Conservation (phyloP, 192 early-diverging fungal species). For the Piromyces finnis region DNA sequence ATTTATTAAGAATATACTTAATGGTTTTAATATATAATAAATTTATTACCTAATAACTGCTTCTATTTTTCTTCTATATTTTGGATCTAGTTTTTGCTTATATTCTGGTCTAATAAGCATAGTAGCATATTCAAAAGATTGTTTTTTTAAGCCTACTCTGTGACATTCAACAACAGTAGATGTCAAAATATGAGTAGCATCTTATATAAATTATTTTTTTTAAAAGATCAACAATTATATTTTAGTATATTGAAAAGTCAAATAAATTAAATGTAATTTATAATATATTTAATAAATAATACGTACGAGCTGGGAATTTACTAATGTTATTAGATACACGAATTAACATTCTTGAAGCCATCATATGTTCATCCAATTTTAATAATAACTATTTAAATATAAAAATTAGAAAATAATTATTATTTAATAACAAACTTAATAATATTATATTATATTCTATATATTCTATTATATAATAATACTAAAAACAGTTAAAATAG, state of each 20-base stretch:
- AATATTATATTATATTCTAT: too few species aligned
- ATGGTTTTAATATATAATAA: too few species aligned
- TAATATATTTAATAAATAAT: too few species aligned
- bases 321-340: conserved; percentile 29
- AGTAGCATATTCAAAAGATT: conserved; percentile 28
- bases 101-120: conserved; percentile 42
- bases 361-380: conserved; percentile 19
- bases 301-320: conserved; percentile 25
- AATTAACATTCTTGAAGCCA: conserved; percentile 31
- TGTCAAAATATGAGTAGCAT: conserved; percentile 30
- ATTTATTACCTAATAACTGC: conserved; percentile 30
- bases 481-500: too few species aligned
- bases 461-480: too few species aligned
- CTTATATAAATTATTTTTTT: too few species aligned
- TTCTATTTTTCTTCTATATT: conserved; percentile 35
- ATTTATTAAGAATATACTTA: too few species aligned
- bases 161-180: conserved; percentile 45
- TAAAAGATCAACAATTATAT: too few species aligned
- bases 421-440: background rate
- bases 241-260: too few species aligned
- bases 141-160: conserved; percentile 23
- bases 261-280: too few species aligned
- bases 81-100: conserved; percentile 27
- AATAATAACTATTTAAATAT: conserved; percentile 31
- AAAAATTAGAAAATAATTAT: too few species aligned